A percentile compares a stretch with the other conserved stretches of the same genome.
These are phyloP conservation scores for Elongisporangium undulatum DNA, from an alignment of 352 stramenopile genomes.

Conservation along the genomic window DNA sequence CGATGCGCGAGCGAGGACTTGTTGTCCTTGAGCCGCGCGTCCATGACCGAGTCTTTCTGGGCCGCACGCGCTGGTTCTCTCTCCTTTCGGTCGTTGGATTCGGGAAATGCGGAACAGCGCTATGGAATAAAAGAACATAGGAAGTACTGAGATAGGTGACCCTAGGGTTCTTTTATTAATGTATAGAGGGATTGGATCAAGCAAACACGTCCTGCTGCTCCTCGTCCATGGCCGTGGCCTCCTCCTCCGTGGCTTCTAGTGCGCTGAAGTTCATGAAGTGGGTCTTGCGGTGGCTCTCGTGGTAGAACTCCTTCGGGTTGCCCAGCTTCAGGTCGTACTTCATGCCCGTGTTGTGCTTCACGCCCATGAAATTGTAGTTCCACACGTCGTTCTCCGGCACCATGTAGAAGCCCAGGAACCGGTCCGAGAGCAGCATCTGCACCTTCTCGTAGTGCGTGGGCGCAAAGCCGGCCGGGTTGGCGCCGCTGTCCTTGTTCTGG, in stretches of 20 bases:
- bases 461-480: conserved; percentile 93
- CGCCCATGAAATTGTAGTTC: conserved; percentile 99
- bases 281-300: conserved; percentile 97
- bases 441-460: conserved; percentile 99
- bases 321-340: conserved; percentile 98
- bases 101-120: neutral
- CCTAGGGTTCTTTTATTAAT: neutral
- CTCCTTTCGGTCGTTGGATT: neutral
- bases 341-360: conserved; percentile 97
- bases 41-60: conserved; percentile 4
- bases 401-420: conserved; percentile 99
- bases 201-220: conserved; percentile 89
- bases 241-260: conserved; percentile 93
- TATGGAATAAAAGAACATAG: neutral
- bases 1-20: conserved; percentile 84
- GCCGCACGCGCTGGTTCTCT: neutral
- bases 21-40: conserved; percentile 71
- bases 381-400: conserved; percentile 97
- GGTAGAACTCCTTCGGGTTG: conserved; percentile 99
- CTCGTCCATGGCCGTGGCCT: conserved; percentile 87
- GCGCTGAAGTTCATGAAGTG: conserved; percentile 99
- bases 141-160: neutral
- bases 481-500: conserved; percentile 96
- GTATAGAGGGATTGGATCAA: conserved; percentile 13
- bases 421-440: conserved; percentile 99